phyloP scores from a whole-genome alignment of 306 rosid species.

The Citrullus amarus region DNA sequence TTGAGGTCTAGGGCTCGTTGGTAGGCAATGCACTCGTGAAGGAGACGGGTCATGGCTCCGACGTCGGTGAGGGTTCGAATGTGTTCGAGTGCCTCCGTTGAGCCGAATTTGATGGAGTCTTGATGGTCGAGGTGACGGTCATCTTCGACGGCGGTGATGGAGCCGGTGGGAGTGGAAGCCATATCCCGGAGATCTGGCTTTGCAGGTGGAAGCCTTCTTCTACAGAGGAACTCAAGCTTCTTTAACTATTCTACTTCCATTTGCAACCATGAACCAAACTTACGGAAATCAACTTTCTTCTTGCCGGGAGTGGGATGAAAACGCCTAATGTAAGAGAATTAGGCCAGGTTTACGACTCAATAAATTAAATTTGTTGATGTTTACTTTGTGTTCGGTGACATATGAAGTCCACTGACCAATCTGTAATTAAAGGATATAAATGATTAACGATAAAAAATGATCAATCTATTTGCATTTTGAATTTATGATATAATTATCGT shows the following conservation, averaged over 20 bases:
- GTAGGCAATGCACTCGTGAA: constrained; percentile 51
- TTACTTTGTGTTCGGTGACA: too few species aligned
- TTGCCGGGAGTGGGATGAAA: neutral
- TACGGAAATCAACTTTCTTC: neutral
- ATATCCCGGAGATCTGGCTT: constrained; percentile 6
- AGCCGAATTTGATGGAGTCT: constrained; percentile 33
- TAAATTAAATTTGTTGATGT: too few species aligned
- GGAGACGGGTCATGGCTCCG: constrained; percentile 51
- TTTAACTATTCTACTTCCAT: neutral
- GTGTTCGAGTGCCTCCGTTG: constrained; percentile 24
- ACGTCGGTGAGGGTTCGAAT: constrained; percentile 38
- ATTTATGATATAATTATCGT: too few species aligned
- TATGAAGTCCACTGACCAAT: too few species aligned
- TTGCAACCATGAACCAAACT: neutral
- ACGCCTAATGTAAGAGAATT: too few species aligned
- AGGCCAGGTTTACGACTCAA: too few species aligned
- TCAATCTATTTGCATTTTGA: too few species aligned
- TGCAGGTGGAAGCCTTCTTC: neutral
- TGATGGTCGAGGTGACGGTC: constrained; percentile 10
- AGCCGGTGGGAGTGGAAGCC: constrained; percentile 31
- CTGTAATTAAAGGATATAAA: too few species aligned
- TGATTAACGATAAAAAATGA: too few species aligned
- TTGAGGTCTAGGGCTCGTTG: constrained; percentile 47
- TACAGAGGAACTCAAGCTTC: neutral
- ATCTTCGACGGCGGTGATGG: constrained; percentile 18